These are phyloP conservation scores for Ampelocalamus luodianensis DNA, from an alignment of 176 grass and related monocot genomes.

Conservation along the genomic window DNA sequence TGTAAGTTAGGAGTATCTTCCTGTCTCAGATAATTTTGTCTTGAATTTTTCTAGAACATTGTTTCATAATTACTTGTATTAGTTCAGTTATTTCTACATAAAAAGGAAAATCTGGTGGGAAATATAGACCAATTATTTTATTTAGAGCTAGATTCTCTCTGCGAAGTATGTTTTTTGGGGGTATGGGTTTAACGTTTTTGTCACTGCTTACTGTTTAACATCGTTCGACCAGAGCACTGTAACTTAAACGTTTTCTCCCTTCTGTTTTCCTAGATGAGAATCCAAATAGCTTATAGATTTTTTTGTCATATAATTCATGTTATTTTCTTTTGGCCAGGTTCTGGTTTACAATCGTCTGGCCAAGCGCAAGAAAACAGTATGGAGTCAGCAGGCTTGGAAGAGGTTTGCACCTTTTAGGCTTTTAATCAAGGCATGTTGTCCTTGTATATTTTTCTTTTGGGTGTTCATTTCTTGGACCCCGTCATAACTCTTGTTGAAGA, in stretches of 20 bases:
- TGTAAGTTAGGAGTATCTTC: not conserved
- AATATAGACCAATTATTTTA: conserved; percentile 17
- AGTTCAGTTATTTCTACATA: not conserved
- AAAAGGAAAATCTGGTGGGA: not conserved
- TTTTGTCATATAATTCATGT: conserved; percentile 8
- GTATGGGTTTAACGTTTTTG: not conserved
- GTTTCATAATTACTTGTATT: not conserved
- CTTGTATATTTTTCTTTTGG: not conserved
- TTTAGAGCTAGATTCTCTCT: conserved; percentile 19
- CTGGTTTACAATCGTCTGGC: conserved; percentile 40
- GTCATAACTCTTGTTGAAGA: conserved; percentile 28
- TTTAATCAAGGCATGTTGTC: conserved; percentile 22
- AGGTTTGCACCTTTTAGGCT: conserved; percentile 54
- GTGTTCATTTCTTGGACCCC: not conserved
- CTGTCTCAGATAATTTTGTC: conserved; percentile 20
- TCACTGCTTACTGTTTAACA: not conserved
- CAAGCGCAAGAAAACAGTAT: conserved; percentile 44
- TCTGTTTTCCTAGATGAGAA: conserved; percentile 15
- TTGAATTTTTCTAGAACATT: not conserved
- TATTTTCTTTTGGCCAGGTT: conserved; percentile 42
- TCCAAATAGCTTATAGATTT: not conserved
- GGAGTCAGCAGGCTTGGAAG: conserved; percentile 42
- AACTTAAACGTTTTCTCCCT: no score
- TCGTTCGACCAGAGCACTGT: not conserved
- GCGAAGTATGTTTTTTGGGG: not conserved